Percentiles rank a stretch among this genome's conserved stretches.
Evolutionary conservation across 2,329 filamentous ascomycete species (phyloP).

Genomic region (Penicillium sp.): DNA sequence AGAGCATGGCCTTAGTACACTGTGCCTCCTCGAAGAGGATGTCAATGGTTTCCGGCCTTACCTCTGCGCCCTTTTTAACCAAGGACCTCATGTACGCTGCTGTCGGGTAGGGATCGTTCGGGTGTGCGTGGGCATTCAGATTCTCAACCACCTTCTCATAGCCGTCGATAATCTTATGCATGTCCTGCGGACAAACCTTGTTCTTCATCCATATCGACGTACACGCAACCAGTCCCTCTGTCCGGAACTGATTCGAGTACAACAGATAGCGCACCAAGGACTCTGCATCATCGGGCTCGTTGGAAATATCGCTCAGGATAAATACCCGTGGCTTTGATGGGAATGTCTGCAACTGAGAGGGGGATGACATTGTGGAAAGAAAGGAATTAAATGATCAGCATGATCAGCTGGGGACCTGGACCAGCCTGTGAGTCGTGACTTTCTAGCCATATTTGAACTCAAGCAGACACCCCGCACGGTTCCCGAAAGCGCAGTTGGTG

Average conservation of each 20-base stretch:
- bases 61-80: conserved; percentile 43
- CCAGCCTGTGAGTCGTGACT: background rate
- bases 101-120: conserved; percentile 45
- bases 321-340: conserved; percentile 34
- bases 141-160: conserved; percentile 50
- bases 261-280: conserved; percentile 49
- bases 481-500: conserved; percentile 12
- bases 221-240: conserved; percentile 48
- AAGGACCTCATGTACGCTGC: conserved; percentile 39
- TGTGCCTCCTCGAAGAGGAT: background rate
- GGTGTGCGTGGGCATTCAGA: conserved; percentile 52
- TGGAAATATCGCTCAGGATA: conserved; percentile 49
- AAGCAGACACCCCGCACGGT: background rate
- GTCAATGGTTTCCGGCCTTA: conserved; percentile 22
- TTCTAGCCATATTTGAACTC: conserved; percentile 1
- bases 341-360: conserved; percentile 10
- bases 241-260: conserved; percentile 52
- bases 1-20: background rate
- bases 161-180: conserved; percentile 48
- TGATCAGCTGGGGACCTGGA: background rate
- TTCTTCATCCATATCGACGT: conserved; percentile 51
- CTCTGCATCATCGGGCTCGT: conserved; percentile 51
- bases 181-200: conserved; percentile 45
- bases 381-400: background rate
- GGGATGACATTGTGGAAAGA: conserved; percentile 10